These are phyloP conservation scores for Aspergillus udagawae DNA, from an alignment of 2,329 filamentous ascomycete genomes.

Conservation along the genomic window DNA sequence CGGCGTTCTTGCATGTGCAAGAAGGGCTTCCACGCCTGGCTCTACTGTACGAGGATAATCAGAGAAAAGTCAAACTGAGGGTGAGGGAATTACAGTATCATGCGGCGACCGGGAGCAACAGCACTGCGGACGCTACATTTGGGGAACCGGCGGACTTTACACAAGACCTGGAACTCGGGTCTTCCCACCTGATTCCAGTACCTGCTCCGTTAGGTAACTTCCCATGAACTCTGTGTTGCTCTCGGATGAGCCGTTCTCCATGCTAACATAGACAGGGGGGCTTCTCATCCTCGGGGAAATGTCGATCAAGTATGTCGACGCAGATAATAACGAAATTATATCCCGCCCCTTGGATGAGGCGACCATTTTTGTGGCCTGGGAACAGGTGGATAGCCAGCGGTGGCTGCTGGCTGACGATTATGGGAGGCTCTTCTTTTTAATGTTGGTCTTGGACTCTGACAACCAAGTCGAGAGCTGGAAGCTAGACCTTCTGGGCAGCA, in stretches of 20 bases:
- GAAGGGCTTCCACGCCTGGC: slow-evolving; percentile 57
- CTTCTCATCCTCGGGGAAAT: slow-evolving; percentile 75
- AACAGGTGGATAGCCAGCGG: slow-evolving; percentile 71
- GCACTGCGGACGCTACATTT: slow-evolving; percentile 49
- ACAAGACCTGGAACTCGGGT: slow-evolving; percentile 55
- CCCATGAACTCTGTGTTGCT: background rate
- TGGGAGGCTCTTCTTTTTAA: slow-evolving; percentile 78
- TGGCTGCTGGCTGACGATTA: slow-evolving; percentile 94
- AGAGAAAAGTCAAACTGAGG: slow-evolving; percentile 53
- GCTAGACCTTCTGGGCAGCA: slow-evolving; percentile 62
- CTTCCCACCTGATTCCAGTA: slow-evolving; percentile 60
- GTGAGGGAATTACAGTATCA: slow-evolving; percentile 53
- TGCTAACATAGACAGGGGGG: slow-evolving; percentile 56
- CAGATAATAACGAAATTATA: slow-evolving; percentile 64
- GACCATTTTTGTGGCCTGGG: slow-evolving; percentile 89
- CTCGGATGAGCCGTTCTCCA: slow-evolving; percentile 25
- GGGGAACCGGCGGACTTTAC: slow-evolving; percentile 49
- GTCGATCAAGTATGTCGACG: slow-evolving; percentile 79
- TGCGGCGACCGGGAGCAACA: slow-evolving; percentile 41
- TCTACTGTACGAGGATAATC: slow-evolving; percentile 61
- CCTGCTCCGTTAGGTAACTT: slow-evolving; percentile 49
- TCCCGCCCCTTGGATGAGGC: slow-evolving; percentile 65
- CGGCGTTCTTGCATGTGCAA: slow-evolving; percentile 59
- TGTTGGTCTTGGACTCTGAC: slow-evolving; percentile 63
- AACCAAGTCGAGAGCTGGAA: slow-evolving; percentile 69